Conservation (phyloP, 306 rosid genomes). For the Cicer cuneatum region DNA sequence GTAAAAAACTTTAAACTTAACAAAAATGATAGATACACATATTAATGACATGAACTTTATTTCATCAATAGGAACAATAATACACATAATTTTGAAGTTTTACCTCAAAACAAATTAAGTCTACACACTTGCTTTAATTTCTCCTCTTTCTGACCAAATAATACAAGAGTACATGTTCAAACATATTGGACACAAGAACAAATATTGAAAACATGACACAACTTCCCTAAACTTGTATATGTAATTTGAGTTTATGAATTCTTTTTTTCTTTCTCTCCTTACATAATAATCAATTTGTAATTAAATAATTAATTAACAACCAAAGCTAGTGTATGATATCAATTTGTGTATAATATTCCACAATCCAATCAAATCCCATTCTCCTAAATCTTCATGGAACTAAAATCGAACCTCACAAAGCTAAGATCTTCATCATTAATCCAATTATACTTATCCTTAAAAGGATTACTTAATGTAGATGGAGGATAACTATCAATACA, state of each 20-base stretch:
- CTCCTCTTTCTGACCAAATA: not conserved
- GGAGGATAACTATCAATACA: slow-evolving; percentile 71
- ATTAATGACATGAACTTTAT: slow-evolving; percentile 37
- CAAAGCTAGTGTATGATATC: not conserved
- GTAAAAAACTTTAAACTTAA: not conserved
- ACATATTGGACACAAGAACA: not conserved
- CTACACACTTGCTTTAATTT: slow-evolving; percentile 13
- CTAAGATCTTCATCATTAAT: slow-evolving; percentile 66
- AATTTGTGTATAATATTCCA: not conserved
- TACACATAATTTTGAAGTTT: slow-evolving; percentile 20
- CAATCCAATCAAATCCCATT: too few species aligned
- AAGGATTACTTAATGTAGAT: slow-evolving; percentile 51
- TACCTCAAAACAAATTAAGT: slow-evolving; percentile 23
- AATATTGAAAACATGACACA: not conserved
- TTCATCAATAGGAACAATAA: slow-evolving; percentile 37
- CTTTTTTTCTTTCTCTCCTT: not conserved
- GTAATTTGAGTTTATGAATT: slow-evolving; percentile 2
- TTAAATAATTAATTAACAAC: too few species aligned
- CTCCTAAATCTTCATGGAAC: slow-evolving; percentile 30
- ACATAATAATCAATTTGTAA: not conserved
- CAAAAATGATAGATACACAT: slow-evolving; percentile 1
- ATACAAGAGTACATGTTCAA: not conserved
- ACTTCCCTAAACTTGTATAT: not conserved
- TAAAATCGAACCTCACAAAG: slow-evolving; percentile 64
- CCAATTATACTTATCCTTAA: slow-evolving; percentile 75